Conservation (phyloP, 2,329 filamentous ascomycete species). For the Fusarium nisikadoi region DNA sequence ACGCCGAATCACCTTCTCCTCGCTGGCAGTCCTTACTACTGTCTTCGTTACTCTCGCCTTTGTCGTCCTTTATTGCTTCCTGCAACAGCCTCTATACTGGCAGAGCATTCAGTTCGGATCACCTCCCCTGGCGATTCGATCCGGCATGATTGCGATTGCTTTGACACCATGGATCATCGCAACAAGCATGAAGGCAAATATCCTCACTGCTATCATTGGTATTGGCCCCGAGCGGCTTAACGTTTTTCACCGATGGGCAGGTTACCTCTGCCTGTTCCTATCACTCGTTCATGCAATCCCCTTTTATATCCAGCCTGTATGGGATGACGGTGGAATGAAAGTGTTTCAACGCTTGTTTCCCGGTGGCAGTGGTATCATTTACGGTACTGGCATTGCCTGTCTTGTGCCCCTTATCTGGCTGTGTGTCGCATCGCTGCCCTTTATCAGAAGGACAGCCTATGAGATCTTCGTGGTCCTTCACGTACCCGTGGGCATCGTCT, state of each 20-base stretch:
- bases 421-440: constrained; percentile 84
- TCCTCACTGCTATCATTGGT: constrained; percentile 85
- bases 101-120: constrained; percentile 87
- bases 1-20: constrained; percentile 81
- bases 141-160: constrained; percentile 92
- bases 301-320: constrained; percentile 89
- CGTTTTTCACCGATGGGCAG: constrained; percentile 91
- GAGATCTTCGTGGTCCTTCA: constrained; percentile 88
- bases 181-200: constrained; percentile 89
- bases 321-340: constrained; percentile 78
- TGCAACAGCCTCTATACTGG: constrained; percentile 91
- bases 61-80: constrained; percentile 82
- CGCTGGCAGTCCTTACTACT: constrained; percentile 76
- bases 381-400: constrained; percentile 86
- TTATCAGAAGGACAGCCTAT: constrained; percentile 81
- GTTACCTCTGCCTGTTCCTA: constrained; percentile 85
- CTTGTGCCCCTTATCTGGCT: constrained; percentile 85
- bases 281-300: constrained; percentile 87
- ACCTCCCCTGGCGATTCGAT: constrained; percentile 84
- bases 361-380: constrained; percentile 73
- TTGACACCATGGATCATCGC: constrained; percentile 93
- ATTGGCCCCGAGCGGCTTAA: constrained; percentile 93
- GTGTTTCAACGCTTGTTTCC: constrained; percentile 78
- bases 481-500: constrained; percentile 81
- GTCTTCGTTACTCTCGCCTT: constrained; percentile 76